Evolutionary conservation across 1,284 basidiomycete species (phyloP), one percentile per base, ranked within the genome.

Genomic region (Ustilago tritici): DNA sequence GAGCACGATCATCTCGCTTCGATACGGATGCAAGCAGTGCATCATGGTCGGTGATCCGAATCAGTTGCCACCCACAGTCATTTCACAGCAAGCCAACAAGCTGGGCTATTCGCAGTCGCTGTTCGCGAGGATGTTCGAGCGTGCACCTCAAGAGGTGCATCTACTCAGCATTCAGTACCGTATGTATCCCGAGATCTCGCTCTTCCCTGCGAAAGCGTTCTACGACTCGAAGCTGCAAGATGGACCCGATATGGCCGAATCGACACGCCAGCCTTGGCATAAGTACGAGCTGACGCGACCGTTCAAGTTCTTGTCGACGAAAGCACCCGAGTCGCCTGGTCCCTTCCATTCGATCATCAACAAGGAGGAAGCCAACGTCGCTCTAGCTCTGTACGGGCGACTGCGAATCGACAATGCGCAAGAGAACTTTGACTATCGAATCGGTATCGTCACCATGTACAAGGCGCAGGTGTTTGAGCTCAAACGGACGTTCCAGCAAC

Each of bases 1-100:
- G 65, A 95, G 93, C 82, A 94, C 95, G n/a, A 87, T 99, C 67
- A 99, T 99, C 73, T 97, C 97, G 43, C 89, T 99, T 65, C 95
- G 94, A 84, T 99, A 95, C 87, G 90, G 90, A 40, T 93, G 92
- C 82, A 90, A 89, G 63, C 91, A 92, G 40, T 98, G 94, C 84
- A 92, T 99, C 74, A 92, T 99, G 91, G 95, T 99, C 56, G 97
- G 97, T 47, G 97, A 99, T 88, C 97, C 96, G 34, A 93, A 98
- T 82, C 97, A 99, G 86, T 89, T 99, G 49, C 95, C 97, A 1
- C 97, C 97, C 0, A 99, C 97, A 1, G 96, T 98, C 4, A 91
- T 99, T 71, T 98, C 95, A 1, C 90, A 90, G 75, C 91, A 93
- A 89, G 96, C 96, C 0, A 91, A 90, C 46, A 90, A 89, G 68